Percentiles rank a stretch among this genome's conserved stretches.
phyloP scores from a whole-genome alignment of 495 filamentous ascomycete species.

The Aspergillus bridgeri region DNA sequence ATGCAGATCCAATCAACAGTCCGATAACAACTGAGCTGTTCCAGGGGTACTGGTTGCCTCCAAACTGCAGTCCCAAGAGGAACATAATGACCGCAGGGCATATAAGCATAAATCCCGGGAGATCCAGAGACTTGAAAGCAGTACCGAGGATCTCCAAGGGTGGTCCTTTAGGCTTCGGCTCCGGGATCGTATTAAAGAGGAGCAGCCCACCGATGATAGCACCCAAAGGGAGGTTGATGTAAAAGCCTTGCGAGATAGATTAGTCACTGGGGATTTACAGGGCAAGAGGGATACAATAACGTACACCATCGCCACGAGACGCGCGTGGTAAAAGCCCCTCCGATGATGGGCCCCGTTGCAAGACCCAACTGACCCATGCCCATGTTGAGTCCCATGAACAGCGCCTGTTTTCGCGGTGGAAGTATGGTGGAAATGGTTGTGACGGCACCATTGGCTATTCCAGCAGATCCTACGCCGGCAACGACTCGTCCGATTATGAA shows the following conservation, averaged over 20 bases:
- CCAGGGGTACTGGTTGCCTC: constrained; percentile 24
- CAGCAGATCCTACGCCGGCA: constrained; percentile 28
- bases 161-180: constrained; percentile 19
- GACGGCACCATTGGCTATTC: constrained; percentile 45
- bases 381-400: constrained; percentile 15
- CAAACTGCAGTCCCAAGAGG: constrained; percentile 26
- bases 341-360: constrained; percentile 49
- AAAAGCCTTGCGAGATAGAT: constrained; percentile 32
- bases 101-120: constrained; percentile 36
- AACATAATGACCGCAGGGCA: constrained; percentile 34
- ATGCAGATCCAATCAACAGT: constrained; percentile 20
- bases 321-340: constrained; percentile 51
- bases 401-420: constrained; percentile 37
- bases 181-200: constrained; percentile 10
- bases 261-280: neutral
- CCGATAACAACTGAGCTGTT: constrained; percentile 18
- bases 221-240: constrained; percentile 56
- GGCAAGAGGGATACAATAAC: constrained; percentile 1
- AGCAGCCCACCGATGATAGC: constrained; percentile 37
- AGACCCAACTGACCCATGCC: constrained; percentile 20
- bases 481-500: constrained; percentile 33
- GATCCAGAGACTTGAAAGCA: constrained; percentile 24
- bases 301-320: constrained; percentile 47
- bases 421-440: constrained; percentile 39
- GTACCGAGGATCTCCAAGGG: neutral